These are phyloP conservation scores for Anthoceros angustus DNA, from an alignment of 225 moss, liverwort and hornwort species.

Conservation along the genomic window DNA sequence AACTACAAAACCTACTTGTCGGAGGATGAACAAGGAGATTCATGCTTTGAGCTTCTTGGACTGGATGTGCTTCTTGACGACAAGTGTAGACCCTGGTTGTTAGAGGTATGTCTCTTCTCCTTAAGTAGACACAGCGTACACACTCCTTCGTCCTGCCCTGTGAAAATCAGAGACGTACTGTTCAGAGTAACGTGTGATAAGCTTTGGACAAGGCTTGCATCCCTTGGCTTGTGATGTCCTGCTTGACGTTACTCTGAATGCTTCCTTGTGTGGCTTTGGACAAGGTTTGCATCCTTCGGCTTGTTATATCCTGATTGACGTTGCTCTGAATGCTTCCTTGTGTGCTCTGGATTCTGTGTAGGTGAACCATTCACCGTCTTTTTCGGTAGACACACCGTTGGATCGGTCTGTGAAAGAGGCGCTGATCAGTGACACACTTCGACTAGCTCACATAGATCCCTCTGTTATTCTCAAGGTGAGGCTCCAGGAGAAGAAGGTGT, in stretches of 20 bases:
- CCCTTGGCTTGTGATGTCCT: no score
- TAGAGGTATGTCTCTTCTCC: constrained; percentile 41
- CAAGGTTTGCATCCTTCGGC: no score
- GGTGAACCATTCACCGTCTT: constrained; percentile 96
- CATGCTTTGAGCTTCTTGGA: constrained; percentile 87
- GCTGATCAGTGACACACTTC: constrained; percentile 61
- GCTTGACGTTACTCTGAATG: no score
- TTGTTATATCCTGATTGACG: no score
- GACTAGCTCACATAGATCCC: constrained; percentile 64
- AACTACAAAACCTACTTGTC: constrained; percentile 72
- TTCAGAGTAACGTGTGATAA: no score
- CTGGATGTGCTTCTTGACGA: constrained; percentile 81
- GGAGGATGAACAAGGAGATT: constrained; percentile 50
- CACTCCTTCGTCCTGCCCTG: neutral
- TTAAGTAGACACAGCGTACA: neutral
- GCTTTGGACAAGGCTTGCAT: no score
- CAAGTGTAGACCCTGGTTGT: constrained; percentile 79
- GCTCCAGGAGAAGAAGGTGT: constrained; percentile 53
- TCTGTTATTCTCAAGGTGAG: constrained; percentile 37
- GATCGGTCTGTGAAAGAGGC: constrained; percentile 66
- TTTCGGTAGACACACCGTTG: constrained; percentile 79
- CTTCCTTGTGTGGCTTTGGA: no score
- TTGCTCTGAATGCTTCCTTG: no score
- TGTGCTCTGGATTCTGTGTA: constrained; percentile 7
- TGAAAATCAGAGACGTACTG: neutral